These are phyloP conservation scores for Crithidia sp. DNA, from an alignment of 208 protist species.

Conservation along the genomic window DNA sequence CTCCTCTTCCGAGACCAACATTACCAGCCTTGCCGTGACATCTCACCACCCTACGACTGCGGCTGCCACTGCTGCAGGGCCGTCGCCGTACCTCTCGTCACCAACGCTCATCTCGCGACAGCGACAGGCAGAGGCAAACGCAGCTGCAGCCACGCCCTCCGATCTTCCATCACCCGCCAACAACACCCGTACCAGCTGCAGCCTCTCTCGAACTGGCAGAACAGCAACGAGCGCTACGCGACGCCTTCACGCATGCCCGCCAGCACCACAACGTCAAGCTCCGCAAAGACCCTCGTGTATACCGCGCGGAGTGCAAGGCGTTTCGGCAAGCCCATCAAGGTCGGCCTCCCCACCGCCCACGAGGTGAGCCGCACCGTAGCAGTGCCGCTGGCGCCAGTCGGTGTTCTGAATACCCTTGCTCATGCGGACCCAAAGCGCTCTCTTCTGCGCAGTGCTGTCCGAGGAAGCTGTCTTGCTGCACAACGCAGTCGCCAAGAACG, in stretches of 20 bases:
- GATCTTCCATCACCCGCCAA: background rate
- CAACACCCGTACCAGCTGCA: background rate
- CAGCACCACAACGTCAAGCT: slow-evolving; percentile 55
- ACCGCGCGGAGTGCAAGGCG: slow-evolving; percentile 52
- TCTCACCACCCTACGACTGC: background rate
- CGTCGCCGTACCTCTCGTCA: slow-evolving; percentile 7
- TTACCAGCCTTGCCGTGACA: background rate
- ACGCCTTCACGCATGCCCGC: slow-evolving; percentile 35
- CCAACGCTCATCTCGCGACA: slow-evolving; percentile 3
- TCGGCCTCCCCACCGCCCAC: slow-evolving; percentile 32
- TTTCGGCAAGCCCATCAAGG: slow-evolving; percentile 59
- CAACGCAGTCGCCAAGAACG: slow-evolving; percentile 53
- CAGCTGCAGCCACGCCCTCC: background rate
- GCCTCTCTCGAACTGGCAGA: slow-evolving; percentile 14
- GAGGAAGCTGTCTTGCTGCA: slow-evolving; percentile 64
- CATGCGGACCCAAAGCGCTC: slow-evolving; percentile 31
- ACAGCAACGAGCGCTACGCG: slow-evolving; percentile 29
- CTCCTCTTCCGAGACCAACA: too few species aligned
- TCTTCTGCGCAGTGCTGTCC: slow-evolving; percentile 41
- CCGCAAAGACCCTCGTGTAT: slow-evolving; percentile 53
- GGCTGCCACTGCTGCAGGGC: background rate
- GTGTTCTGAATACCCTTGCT: slow-evolving; percentile 57
- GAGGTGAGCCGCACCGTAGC: slow-evolving; percentile 64
- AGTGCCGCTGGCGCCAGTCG: slow-evolving; percentile 65
- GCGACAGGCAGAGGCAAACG: slow-evolving; percentile 8